Evolutionary conservation across 331 rosid species (phyloP).

Genomic region (Phaseolus coccineus): DNA sequence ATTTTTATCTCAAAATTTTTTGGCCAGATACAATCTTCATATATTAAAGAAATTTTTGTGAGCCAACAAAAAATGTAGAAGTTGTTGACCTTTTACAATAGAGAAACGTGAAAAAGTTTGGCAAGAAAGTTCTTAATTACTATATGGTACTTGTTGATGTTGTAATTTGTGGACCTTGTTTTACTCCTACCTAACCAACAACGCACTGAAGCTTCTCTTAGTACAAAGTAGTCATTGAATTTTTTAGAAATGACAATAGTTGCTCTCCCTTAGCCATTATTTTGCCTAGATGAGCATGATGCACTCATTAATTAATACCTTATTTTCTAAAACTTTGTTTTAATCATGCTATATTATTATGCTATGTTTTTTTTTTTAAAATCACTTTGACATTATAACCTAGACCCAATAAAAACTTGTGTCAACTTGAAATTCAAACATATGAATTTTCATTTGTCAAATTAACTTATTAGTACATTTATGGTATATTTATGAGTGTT

Average conservation of each 20-base stretch:
- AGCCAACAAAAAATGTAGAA: too few relatives aligned
- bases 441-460: not conserved
- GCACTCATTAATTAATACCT: not conserved
- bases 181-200: not conserved
- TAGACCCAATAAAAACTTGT: not conserved
- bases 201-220: conserved; percentile 36
- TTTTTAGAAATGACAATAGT: not conserved
- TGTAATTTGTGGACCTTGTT: not conserved
- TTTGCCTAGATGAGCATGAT: conserved; percentile 25
- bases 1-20: too few relatives aligned
- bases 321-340: not conserved
- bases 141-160: not conserved
- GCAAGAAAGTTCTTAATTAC: not conserved
- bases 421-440: not conserved
- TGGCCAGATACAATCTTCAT: not conserved
- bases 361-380: not conserved
- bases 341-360: not conserved
- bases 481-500: too few relatives aligned
- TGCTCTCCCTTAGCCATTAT: not conserved
- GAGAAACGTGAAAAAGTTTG: not conserved
- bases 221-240: conserved; percentile 15
- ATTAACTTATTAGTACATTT: too few relatives aligned
- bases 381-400: not conserved
- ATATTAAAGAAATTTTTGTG: not conserved
- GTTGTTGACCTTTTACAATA: not conserved